These are phyloP conservation scores for Metarhizium anisopliae DNA, from an alignment of 2,329 filamentous ascomycete genomes.

Conservation along the genomic window DNA sequence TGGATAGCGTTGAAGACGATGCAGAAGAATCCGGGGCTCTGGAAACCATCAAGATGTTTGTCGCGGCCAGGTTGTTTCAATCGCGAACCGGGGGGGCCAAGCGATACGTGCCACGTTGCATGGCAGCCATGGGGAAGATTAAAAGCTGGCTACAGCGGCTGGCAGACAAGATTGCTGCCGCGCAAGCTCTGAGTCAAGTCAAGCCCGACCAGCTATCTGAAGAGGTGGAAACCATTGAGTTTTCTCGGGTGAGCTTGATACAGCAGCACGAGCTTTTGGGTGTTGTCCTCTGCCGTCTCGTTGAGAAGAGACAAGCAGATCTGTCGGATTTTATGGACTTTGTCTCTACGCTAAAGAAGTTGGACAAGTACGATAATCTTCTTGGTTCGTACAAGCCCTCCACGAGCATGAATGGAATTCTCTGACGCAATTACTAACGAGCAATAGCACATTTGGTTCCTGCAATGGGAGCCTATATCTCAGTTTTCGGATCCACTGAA, in stretches of 20 bases:
- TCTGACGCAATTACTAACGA: constrained; percentile 2
- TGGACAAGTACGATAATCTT: constrained; percentile 67
- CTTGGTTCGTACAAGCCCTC: constrained; percentile 30
- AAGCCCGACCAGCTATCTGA: constrained; percentile 45
- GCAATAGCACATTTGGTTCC: constrained; percentile 69
- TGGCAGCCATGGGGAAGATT: constrained; percentile 67
- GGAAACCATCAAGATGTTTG: constrained; percentile 25
- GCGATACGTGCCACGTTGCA: constrained; percentile 64
- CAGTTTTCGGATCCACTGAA: constrained; percentile 70
- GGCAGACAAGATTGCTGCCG: constrained; percentile 65
- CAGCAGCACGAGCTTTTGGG: constrained; percentile 86
- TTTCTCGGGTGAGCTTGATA: constrained; percentile 69
- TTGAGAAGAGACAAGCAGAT: constrained; percentile 65
- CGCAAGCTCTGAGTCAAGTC: constrained; percentile 62
- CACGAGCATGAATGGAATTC: constrained; percentile 1
- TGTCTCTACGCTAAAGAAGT: constrained; percentile 55
- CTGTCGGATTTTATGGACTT: constrained; percentile 66
- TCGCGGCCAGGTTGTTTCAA: constrained; percentile 24
- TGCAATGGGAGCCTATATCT: constrained; percentile 66
- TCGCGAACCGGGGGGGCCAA: constrained; percentile 33
- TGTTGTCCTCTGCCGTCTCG: constrained; percentile 68
- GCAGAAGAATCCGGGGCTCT: constrained; percentile 28
- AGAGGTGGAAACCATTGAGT: constrained; percentile 67
- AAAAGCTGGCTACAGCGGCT: constrained; percentile 69
- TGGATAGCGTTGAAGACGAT: constrained; percentile 48